These are phyloP conservation scores for Posidonia australis DNA, from an alignment of 106 monocot genomes.

Conservation along the genomic window DNA sequence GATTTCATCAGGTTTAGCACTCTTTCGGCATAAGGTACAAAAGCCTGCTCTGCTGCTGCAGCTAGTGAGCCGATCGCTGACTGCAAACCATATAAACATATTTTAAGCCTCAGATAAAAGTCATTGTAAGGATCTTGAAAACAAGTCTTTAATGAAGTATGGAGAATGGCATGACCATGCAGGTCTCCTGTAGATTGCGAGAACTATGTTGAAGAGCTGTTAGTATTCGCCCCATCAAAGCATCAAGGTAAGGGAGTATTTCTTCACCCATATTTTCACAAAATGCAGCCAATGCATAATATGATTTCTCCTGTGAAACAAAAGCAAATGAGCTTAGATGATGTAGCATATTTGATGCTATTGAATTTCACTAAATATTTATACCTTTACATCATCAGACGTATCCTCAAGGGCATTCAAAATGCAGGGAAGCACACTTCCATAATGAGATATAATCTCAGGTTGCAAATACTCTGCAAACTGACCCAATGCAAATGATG, in stretches of 20 bases:
- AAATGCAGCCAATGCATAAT: conserved; percentile 98
- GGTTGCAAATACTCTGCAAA: conserved; percentile 96
- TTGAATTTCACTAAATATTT: background rate
- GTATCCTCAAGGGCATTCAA: conserved; percentile 84
- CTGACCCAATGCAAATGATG: conserved; percentile 96
- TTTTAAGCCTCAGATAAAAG: background rate
- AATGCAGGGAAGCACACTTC: conserved; percentile 77
- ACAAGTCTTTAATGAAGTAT: background rate
- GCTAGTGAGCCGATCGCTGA: conserved; percentile 96
- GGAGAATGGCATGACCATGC: conserved; percentile 57
- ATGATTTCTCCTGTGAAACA: conserved; percentile 82
- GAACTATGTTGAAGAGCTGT: conserved; percentile 58
- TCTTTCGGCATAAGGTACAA: conserved; percentile 89
- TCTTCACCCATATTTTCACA: conserved; percentile 98
- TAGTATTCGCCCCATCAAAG: conserved; percentile 75
- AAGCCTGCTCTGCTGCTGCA: conserved; percentile 78
- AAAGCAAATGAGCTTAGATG: background rate
- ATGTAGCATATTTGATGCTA: background rate
- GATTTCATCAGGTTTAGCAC: conserved; percentile 85
- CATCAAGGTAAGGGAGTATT: conserved; percentile 83
- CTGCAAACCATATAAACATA: conserved; percentile 30
- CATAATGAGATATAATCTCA: conserved; percentile 79
- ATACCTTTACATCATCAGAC: conserved; percentile 98
- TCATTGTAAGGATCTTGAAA: background rate
- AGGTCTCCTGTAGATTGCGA: conserved; percentile 95